Evolutionary conservation across 208 protist genomes (phyloP).

Genomic region (Tritrichomonas foetus): DNA sequence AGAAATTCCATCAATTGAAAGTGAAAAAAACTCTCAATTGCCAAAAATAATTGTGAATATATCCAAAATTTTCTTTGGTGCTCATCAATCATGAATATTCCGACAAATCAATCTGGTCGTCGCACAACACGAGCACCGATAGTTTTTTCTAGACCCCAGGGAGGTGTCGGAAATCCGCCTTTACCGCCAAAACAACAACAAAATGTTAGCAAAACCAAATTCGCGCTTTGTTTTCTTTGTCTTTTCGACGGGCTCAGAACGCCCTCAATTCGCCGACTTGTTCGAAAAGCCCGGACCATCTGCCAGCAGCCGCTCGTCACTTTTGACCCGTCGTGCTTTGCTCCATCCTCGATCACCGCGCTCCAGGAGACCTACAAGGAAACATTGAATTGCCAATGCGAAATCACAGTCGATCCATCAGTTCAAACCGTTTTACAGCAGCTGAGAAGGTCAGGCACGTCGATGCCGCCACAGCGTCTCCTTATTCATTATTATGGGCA

Average conservation of each 20-base stretch:
- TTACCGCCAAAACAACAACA: too few species aligned
- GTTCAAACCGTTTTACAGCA: not conserved
- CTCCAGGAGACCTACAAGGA: not conserved
- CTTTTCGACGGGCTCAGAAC: not conserved
- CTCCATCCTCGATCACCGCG: not conserved
- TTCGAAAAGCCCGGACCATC: not conserved
- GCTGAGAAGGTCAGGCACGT: not conserved
- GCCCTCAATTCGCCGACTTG: not conserved
- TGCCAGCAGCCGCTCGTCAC: not conserved
- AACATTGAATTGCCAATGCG: not conserved
- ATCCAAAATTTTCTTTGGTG: too few species aligned
- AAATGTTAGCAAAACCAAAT: not conserved
- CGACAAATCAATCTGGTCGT: too few species aligned
- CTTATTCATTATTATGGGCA: constrained; percentile 34
- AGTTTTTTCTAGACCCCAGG: not conserved
- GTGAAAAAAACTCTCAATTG: too few species aligned
- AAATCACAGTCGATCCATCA: not conserved
- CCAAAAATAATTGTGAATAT: too few species aligned
- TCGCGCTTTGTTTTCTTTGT: not conserved
- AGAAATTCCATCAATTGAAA: too few species aligned
- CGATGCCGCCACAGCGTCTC: not conserved
- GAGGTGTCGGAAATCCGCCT: too few species aligned
- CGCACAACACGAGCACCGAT: not conserved
- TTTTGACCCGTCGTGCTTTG: not conserved
- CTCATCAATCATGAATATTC: too few species aligned